These are phyloP conservation scores for Ceratobasidium sp. DNA, from an alignment of 1,284 basidiomycete species.

Conservation along the genomic window DNA sequence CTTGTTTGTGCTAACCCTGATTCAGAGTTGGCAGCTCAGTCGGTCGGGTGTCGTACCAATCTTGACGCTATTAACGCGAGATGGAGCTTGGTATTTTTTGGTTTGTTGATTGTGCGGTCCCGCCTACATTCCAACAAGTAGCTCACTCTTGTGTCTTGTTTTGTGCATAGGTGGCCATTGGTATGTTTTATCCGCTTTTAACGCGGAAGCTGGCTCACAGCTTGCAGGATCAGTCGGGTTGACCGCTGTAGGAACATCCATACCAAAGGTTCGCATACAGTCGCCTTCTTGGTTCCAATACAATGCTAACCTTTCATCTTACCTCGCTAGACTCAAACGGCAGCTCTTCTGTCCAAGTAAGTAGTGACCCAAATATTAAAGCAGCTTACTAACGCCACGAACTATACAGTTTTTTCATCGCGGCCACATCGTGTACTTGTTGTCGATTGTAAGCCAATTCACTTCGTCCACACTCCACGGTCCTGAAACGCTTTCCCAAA, in stretches of 20 bases:
- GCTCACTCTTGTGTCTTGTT: not conserved
- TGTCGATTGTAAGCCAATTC: conserved; percentile 19
- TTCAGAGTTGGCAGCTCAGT: conserved; percentile 1
- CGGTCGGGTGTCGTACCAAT: conserved; percentile 13
- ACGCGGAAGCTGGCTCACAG: not conserved
- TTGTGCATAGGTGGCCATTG: conserved; percentile 22
- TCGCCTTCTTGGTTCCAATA: not conserved
- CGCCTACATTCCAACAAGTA: not conserved
- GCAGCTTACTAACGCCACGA: too few relatives aligned
- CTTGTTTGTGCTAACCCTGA: conserved; percentile 17
- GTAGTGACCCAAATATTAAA: not conserved
- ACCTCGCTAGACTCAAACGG: conserved; percentile 14
- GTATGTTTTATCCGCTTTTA: not conserved
- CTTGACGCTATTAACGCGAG: conserved; percentile 21
- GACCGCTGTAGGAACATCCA: conserved; percentile 19
- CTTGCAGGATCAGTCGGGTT: conserved; percentile 9
- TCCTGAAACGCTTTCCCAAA: not conserved
- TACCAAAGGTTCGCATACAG: conserved; percentile 11
- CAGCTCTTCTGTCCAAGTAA: conserved; percentile 26
- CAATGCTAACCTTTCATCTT: not conserved
- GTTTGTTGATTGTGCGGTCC: not conserved
- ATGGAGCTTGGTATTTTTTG: conserved; percentile 40
- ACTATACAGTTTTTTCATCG: conserved; percentile 7
- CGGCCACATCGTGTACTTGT: conserved; percentile 15
- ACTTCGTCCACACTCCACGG: not conserved